A percentile compares a stretch with the other conserved stretches of the same genome.
These are phyloP conservation scores for Salix exigua DNA, from an alignment of 345 rosid species.

Conservation along the genomic window DNA sequence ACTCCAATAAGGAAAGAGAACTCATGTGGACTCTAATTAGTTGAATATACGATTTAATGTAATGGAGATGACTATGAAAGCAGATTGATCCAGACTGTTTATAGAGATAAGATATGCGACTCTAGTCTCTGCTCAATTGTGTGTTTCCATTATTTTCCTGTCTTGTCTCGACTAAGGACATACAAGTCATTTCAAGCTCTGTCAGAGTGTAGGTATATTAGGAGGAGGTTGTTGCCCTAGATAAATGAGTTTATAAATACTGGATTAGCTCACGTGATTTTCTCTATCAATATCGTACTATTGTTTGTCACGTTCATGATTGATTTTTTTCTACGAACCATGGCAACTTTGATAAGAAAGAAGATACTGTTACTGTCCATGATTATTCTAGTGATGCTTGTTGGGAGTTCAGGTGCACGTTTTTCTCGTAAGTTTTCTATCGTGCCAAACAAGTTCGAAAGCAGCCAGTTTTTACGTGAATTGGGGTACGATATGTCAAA, in stretches of 20 bases:
- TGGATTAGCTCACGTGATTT: neutral
- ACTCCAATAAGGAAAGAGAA: neutral
- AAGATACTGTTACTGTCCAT: neutral
- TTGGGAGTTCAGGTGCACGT: constrained; percentile 13
- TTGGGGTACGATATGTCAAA: constrained; percentile 20
- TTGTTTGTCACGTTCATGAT: neutral
- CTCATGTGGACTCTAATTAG: neutral
- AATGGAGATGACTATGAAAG: constrained; percentile 26
- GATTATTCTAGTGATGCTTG: constrained; percentile 11
- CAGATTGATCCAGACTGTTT: constrained; percentile 2
- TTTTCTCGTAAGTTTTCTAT: neutral
- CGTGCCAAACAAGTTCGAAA: neutral
- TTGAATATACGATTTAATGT: neutral
- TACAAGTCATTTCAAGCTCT: neutral
- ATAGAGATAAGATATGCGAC: neutral
- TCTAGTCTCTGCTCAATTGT: neutral
- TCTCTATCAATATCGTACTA: neutral
- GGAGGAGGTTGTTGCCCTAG: neutral
- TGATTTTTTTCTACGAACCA: neutral
- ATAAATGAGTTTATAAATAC: neutral
- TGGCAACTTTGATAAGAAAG: constrained; percentile 19
- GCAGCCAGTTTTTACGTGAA: constrained; percentile 6
- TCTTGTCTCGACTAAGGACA: neutral
- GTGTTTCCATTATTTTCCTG: neutral
- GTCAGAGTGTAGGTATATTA: neutral